Evolutionary conservation across 176 grass and related monocot species (phyloP).

Genomic region (Avena sativa): DNA sequence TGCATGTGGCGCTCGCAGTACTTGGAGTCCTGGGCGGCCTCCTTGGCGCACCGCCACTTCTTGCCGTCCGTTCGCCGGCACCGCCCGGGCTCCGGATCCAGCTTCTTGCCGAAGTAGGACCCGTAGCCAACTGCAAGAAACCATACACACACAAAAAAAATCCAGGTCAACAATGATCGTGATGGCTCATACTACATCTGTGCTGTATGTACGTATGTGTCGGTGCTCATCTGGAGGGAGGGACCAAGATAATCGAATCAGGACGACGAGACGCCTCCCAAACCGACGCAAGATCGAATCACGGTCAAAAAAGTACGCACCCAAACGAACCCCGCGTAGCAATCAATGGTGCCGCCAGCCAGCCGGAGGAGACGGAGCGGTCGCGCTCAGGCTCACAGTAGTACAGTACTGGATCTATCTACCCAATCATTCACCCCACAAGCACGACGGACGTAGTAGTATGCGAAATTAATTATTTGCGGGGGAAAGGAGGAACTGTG

Average conservation of each 20-base stretch:
- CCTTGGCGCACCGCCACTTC: constrained; percentile 98
- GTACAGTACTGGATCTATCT: constrained; percentile 31
- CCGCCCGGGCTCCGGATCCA: constrained; percentile 88
- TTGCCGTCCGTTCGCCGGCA: constrained; percentile 98
- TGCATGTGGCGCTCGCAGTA: constrained; percentile 99
- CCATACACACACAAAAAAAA: background rate
- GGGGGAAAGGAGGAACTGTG: background rate
- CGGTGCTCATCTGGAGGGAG: constrained; percentile 23
- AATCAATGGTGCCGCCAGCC: background rate
- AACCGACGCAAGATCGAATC: constrained; percentile 37
- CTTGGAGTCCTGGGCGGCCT: constrained; percentile 86
- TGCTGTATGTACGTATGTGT: constrained; percentile 19
- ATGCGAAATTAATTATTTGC: background rate
- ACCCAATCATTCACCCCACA: constrained; percentile 10
- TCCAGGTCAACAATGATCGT: background rate
- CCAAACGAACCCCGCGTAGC: background rate
- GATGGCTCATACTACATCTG: background rate
- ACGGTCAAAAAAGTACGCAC: background rate
- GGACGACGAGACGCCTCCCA: constrained; percentile 30
- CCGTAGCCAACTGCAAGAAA: constrained; percentile 66
- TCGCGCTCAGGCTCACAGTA: background rate
- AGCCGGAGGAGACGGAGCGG: background rate
- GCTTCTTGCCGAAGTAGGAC: constrained; percentile 88
- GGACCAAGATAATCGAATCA: background rate
- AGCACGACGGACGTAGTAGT: background rate